Percentiles rank a stretch among this genome's conserved stretches.
Conservation (phyloP, 2,329 filamentous ascomycete genomes). For the Fusarium sp. region DNA sequence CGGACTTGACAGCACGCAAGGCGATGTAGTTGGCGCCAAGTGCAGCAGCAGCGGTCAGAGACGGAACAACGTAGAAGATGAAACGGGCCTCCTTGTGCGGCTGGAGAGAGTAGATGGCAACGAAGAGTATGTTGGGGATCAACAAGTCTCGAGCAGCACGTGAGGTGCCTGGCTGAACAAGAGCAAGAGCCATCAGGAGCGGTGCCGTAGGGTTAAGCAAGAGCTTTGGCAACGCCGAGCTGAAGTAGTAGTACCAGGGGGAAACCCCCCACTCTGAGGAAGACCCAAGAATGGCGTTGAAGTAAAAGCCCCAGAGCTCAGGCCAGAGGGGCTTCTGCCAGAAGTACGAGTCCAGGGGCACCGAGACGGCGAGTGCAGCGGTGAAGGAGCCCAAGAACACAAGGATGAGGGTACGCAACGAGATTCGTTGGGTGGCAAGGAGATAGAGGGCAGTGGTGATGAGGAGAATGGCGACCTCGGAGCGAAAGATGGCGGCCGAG, state of each 20-base stretch:
- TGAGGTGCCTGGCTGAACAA: conserved; percentile 60
- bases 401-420: conserved; percentile 69
- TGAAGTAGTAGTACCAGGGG: conserved; percentile 89
- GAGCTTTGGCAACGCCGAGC: conserved; percentile 83
- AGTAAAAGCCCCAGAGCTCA: conserved; percentile 89
- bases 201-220: conserved; percentile 82
- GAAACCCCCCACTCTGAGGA: conserved; percentile 90
- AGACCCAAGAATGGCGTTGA: conserved; percentile 87
- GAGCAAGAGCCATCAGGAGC: conserved; percentile 65
- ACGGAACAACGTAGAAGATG: conserved; percentile 87
- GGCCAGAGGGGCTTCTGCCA: conserved; percentile 93
- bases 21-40: conserved; percentile 79
- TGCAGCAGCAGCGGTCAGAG: conserved; percentile 82
- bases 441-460: conserved; percentile 74
- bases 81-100: conserved; percentile 98
- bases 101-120: conserved; percentile 85
- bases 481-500: conserved; percentile 86
- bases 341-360: conserved; percentile 90
- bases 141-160: conserved; percentile 63
- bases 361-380: conserved; percentile 76
- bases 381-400: conserved; percentile 74
- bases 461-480: conserved; percentile 87
- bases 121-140: conserved; percentile 77
- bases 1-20: conserved; percentile 70
- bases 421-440: conserved; percentile 66